A percentile compares a stretch with the other conserved stretches of the same genome.
Conservation (phyloP, 371 early-diverging fungal species). For the Choanephora cucurbitarum region DNA sequence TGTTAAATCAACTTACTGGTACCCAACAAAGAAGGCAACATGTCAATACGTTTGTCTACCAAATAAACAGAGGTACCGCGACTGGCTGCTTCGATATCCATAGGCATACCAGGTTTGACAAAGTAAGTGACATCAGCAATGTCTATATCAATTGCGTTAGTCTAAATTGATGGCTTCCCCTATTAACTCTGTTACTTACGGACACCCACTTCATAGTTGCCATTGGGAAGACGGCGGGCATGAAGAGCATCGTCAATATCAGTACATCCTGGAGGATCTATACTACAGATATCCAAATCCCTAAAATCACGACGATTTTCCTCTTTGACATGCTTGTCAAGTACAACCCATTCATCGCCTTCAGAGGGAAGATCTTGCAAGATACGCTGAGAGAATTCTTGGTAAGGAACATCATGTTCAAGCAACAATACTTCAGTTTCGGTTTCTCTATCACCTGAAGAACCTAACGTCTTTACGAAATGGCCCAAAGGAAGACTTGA, state of each 20-base stretch:
- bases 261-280: constrained; percentile 99
- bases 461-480: constrained; percentile 88
- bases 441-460: constrained; percentile 89
- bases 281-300: constrained; percentile 87
- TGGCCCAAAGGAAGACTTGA: constrained; percentile 82
- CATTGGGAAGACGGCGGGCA: constrained; percentile 79
- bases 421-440: constrained; percentile 94
- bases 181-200: constrained; percentile 62
- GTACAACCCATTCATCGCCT: constrained; percentile 85
- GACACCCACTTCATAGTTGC: constrained; percentile 88
- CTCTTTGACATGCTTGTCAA: constrained; percentile 63
- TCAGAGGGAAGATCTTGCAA: constrained; percentile 82
- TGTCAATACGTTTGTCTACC: constrained; percentile 95
- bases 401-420: constrained; percentile 95
- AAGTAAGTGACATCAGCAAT: constrained; percentile 99
- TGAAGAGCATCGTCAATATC: constrained; percentile 99
- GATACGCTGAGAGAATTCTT: constrained; percentile 87
- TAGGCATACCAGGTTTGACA: constrained; percentile 81
- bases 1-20: constrained; percentile 71
- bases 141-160: too few relatives aligned
- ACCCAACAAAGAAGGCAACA: constrained; percentile 91
- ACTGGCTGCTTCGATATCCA: constrained; percentile 89
- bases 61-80: constrained; percentile 96
- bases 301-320: constrained; percentile 82
- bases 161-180: too few relatives aligned